A percentile compares a stretch with the other conserved stretches of the same genome.
Conservation (phyloP, 176 grass and related monocot species). For the Lolium rigidum region DNA sequence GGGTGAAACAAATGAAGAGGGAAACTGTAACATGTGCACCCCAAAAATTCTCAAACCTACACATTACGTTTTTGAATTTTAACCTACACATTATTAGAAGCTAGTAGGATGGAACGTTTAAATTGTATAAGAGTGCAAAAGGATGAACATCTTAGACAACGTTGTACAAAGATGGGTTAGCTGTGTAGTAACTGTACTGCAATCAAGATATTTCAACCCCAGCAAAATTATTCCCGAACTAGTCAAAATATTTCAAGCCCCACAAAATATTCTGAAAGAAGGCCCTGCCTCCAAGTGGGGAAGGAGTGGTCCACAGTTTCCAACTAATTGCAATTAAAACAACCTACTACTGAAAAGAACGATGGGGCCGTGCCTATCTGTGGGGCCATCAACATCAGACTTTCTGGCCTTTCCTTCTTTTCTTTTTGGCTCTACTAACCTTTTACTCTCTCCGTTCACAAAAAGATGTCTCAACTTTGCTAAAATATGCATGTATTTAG, state of each 20-base stretch:
- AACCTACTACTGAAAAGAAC: conserved; percentile 45
- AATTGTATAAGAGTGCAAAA: no score
- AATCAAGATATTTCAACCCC: not conserved
- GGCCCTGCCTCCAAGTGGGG: conserved; percentile 64
- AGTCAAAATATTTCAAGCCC: conserved; percentile 26
- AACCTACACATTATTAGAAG: not conserved
- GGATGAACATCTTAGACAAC: no score
- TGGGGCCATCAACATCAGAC: conserved; percentile 56
- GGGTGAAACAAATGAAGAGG: not conserved
- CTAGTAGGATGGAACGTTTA: not conserved
- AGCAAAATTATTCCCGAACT: not conserved
- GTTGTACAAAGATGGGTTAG: not conserved
- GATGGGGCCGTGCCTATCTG: conserved; percentile 58
- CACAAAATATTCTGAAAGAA: conserved; percentile 75
- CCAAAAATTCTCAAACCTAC: no score
- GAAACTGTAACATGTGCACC: not conserved
- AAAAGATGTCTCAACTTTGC: no score
- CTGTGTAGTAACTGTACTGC: not conserved
- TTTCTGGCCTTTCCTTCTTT: not conserved
- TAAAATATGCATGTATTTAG: no score
- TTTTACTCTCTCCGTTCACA: no score
- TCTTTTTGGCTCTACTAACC: not conserved
- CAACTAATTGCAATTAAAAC: conserved; percentile 95
- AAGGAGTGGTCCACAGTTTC: conserved; percentile 75
- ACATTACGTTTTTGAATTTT: no score